A percentile compares a stretch with the other conserved stretches of the same genome.
Conservation (phyloP, 148 eudicot genomes). For the Polygonum aviculare region DNA sequence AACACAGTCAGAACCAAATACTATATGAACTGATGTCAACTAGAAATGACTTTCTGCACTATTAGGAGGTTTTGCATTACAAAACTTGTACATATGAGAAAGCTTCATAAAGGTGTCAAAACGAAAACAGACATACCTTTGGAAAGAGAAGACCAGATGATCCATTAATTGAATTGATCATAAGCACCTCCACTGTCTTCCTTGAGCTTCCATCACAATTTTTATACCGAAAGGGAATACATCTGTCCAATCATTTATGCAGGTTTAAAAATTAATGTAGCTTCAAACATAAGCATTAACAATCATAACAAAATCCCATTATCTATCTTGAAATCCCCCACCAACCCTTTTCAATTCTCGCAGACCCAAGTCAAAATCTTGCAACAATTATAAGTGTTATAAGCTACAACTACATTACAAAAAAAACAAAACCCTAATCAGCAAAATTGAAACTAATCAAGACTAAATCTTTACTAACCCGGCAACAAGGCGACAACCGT, state of each 20-base stretch:
- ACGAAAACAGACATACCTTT: constrained; percentile 25
- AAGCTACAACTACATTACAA: background rate
- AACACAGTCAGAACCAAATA: background rate
- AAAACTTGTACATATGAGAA: background rate
- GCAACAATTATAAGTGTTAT: background rate
- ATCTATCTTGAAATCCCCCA: no score
- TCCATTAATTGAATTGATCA: constrained; percentile 53
- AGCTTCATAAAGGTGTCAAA: background rate
- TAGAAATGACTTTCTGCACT: background rate
- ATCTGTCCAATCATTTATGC: constrained; percentile 1
- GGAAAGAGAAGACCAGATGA: constrained; percentile 65
- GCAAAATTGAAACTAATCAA: background rate
- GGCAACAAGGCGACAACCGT: constrained; percentile 47
- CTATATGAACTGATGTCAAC: background rate
- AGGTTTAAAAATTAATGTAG: background rate
- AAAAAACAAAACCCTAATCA: background rate
- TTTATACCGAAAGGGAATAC: constrained; percentile 12
- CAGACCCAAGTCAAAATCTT: constrained; percentile 3
- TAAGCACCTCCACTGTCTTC: constrained; percentile 48
- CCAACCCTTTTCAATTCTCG: background rate
- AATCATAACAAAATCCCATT: background rate
- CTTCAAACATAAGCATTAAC: background rate
- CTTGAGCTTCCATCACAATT: constrained; percentile 18
- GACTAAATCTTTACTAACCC: constrained; percentile 16
- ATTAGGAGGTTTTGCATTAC: background rate